These are phyloP conservation scores for Cucurbita pepo DNA, from an alignment of 306 rosid genomes.

Conservation along the genomic window DNA sequence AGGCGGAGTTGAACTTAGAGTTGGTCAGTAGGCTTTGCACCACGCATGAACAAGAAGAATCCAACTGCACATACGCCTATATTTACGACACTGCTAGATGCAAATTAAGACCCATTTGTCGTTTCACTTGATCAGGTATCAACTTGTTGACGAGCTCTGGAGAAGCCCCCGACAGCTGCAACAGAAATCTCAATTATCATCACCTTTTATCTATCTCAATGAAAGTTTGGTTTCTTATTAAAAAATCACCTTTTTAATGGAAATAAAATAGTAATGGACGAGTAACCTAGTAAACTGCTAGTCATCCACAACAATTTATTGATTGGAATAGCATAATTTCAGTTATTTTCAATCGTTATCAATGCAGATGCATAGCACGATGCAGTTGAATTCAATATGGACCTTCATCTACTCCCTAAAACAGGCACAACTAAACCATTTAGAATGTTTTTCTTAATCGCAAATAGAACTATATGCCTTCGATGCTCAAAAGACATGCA, in stretches of 20 bases:
- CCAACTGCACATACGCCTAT: conserved; percentile 16
- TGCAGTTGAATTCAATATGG: not conserved
- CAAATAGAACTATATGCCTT: not conserved
- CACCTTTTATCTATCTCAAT: not conserved
- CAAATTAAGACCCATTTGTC: conserved; percentile 51
- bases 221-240: no score
- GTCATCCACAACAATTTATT: not conserved
- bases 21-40: conserved; percentile 32
- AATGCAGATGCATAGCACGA: not conserved
- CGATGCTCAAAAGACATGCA: not conserved
- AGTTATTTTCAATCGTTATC: not conserved
- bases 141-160: conserved; percentile 70
- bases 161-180: conserved; percentile 66
- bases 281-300: not conserved
- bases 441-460: not conserved
- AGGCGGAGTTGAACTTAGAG: conserved; percentile 24
- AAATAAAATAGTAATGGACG: not conserved
- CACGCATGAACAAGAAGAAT: conserved; percentile 33
- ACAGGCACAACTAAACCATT: not conserved
- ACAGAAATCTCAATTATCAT: not conserved
- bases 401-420: not conserved
- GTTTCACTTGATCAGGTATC: conserved; percentile 82
- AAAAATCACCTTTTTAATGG: not conserved
- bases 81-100: conserved; percentile 46
- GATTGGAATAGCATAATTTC: not conserved